phyloP scores from a whole-genome alignment of 495 filamentous ascomycete species.

The Lepraria neglecta region DNA sequence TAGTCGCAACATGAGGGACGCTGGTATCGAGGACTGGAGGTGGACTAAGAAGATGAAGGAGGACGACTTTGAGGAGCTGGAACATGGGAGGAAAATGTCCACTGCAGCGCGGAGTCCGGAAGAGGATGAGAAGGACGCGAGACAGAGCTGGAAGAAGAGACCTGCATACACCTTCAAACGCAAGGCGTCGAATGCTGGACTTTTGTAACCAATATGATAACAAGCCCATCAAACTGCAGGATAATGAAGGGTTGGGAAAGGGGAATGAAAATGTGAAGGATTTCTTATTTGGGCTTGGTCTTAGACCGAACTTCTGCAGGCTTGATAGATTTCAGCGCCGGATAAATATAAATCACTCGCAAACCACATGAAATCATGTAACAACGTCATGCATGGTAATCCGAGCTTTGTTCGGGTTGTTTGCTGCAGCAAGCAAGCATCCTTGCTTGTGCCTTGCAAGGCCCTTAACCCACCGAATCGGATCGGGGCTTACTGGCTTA shows the following conservation, averaged over 20 bases:
- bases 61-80: constrained; percentile 24
- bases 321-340: too few species aligned
- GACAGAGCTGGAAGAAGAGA: constrained; percentile 27
- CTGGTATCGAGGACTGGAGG: constrained; percentile 28
- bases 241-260: background rate
- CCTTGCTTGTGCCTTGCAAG: background rate
- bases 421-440: background rate
- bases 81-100: constrained; percentile 24
- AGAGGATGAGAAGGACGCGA: constrained; percentile 28
- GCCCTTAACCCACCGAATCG: background rate
- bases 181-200: constrained; percentile 28
- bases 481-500: constrained; percentile 5
- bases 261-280: background rate
- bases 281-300: background rate
- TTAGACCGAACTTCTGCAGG: too few species aligned
- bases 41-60: constrained; percentile 30
- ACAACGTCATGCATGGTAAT: background rate
- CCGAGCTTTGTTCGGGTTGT: too few species aligned
- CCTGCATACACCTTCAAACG: constrained; percentile 27
- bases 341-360: too few species aligned
- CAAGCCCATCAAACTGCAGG: background rate
- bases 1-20: constrained; percentile 25
- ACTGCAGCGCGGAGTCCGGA: constrained; percentile 25
- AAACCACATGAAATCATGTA: too few species aligned
- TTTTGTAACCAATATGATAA: constrained; percentile 18